Conservation (phyloP, 495 filamentous ascomycete genomes). For the Astrothelium subdiscretum region DNA sequence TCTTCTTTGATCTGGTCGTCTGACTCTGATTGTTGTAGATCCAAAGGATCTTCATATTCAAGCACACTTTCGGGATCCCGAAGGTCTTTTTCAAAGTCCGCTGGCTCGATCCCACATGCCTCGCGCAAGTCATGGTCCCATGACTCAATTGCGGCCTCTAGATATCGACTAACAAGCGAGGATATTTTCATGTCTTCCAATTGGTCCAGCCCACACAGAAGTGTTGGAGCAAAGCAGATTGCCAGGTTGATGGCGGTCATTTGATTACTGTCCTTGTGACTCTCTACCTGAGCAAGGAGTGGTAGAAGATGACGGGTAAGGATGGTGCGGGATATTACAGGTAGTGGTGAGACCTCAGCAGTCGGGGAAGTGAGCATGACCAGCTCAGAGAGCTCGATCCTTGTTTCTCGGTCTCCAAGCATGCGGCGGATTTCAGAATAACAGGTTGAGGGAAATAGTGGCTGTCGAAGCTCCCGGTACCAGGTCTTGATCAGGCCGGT, state of each 20-base stretch:
- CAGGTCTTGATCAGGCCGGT: constrained; percentile 43
- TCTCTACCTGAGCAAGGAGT: constrained; percentile 34
- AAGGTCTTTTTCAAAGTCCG: constrained; percentile 20
- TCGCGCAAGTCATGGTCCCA: constrained; percentile 25
- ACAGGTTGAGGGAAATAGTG: constrained; percentile 35
- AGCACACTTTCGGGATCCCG: constrained; percentile 16
- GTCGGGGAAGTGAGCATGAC: constrained; percentile 25
- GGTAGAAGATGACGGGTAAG: constrained; percentile 41
- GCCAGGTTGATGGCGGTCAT: constrained; percentile 42
- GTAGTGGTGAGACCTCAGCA: constrained; percentile 31
- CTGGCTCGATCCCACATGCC: constrained; percentile 17
- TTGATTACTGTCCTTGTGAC: constrained; percentile 35
- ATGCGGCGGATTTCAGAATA: constrained; percentile 31
- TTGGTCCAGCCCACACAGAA: constrained; percentile 33
- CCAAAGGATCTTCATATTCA: constrained; percentile 32
- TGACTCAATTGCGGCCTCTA: constrained; percentile 30
- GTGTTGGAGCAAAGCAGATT: constrained; percentile 37
- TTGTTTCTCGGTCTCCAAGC: constrained; percentile 21
- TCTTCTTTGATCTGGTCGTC: constrained; percentile 3
- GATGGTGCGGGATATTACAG: constrained; percentile 31
- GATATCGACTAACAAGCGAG: constrained; percentile 30
- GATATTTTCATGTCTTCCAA: constrained; percentile 37
- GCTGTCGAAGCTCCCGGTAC: constrained; percentile 42
- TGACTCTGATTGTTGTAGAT: constrained; percentile 11
- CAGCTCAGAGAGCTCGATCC: constrained; percentile 18